Conservation (phyloP, 768 basidiomycete species). For the Lentinula edodes region DNA sequence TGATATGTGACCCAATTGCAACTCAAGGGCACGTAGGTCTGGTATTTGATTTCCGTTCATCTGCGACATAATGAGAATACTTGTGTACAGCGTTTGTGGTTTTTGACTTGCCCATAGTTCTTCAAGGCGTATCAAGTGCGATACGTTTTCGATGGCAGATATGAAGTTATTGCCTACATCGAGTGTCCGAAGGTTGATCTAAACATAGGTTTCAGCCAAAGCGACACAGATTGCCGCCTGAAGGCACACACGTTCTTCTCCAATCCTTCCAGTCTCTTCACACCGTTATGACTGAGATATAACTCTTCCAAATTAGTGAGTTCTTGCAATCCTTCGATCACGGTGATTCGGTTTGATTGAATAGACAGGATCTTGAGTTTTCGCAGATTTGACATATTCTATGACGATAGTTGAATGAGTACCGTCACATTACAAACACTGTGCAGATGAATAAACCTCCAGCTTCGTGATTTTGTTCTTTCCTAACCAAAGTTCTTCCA, state of each 20-base stretch:
- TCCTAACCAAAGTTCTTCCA: constrained; percentile 94
- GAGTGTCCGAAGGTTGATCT: constrained; percentile 73
- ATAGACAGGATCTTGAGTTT: constrained; percentile 82
- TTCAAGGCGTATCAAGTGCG: constrained; percentile 71
- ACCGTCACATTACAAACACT: neutral
- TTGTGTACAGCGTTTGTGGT: neutral
- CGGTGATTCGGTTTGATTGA: constrained; percentile 90
- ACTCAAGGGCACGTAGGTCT: constrained; percentile 60
- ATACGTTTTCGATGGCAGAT: constrained; percentile 70
- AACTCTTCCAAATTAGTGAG: constrained; percentile 78
- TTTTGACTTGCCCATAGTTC: constrained; percentile 81
- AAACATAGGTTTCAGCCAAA: neutral
- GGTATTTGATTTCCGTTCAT: constrained; percentile 85
- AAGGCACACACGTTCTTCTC: constrained; percentile 63
- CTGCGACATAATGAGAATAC: constrained; percentile 32
- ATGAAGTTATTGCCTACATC: constrained; percentile 89
- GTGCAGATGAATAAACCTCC: constrained; percentile 43
- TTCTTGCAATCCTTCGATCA: constrained; percentile 74
- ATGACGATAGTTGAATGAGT: neutral
- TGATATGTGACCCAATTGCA: constrained; percentile 53
- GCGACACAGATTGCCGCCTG: neutral
- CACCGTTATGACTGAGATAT: constrained; percentile 92
- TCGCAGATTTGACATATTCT: constrained; percentile 70
- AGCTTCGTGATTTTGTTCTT: constrained; percentile 95
- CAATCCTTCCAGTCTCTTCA: constrained; percentile 78